These are phyloP conservation scores for Aspergillus ochraceus DNA, from an alignment of 2,329 filamentous ascomycete species.

Conservation along the genomic window DNA sequence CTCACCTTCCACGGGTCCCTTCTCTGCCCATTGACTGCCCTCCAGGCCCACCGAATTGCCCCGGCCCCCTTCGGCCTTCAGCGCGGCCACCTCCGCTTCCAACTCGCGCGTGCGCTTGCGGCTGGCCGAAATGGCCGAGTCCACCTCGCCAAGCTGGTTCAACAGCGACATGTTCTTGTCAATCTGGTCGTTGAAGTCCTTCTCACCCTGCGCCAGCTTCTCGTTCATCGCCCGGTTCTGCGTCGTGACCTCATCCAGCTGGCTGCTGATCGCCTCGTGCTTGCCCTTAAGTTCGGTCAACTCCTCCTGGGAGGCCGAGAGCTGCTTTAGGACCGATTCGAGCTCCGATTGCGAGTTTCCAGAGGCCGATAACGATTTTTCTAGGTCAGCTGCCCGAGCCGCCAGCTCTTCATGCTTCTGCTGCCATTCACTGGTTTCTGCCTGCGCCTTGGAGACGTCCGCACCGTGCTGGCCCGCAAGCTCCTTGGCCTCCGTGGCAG, in stretches of 20 bases:
- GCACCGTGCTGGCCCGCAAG: slow-evolving; percentile 44
- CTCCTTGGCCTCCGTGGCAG: slow-evolving; percentile 42
- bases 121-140: slow-evolving; percentile 34
- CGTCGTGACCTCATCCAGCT: slow-evolving; percentile 32
- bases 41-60: slow-evolving; percentile 32
- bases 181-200: slow-evolving; percentile 40
- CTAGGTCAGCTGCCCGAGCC: slow-evolving; percentile 74
- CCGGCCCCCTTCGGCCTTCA: slow-evolving; percentile 38
- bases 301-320: slow-evolving; percentile 35
- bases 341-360: slow-evolving; percentile 70
- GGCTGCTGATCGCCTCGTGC: slow-evolving; percentile 28
- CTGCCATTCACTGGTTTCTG: slow-evolving; percentile 49
- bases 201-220: slow-evolving; percentile 34
- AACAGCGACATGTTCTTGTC: slow-evolving; percentile 43
- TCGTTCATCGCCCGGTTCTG: slow-evolving; percentile 34
- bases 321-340: slow-evolving; percentile 61
- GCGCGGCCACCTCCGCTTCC: slow-evolving; percentile 38
- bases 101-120: slow-evolving; percentile 40
- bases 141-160: slow-evolving; percentile 40
- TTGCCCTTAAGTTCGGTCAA: slow-evolving; percentile 31
- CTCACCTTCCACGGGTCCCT: slow-evolving; percentile 45
- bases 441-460: slow-evolving; percentile 46
- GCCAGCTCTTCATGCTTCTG: slow-evolving; percentile 33
- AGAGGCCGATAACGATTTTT: slow-evolving; percentile 75
- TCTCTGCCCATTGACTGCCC: slow-evolving; percentile 44